These are phyloP conservation scores for Leccinum olivaceoglutinosum DNA, from an alignment of 1,284 basidiomycete genomes.

Conservation along the genomic window DNA sequence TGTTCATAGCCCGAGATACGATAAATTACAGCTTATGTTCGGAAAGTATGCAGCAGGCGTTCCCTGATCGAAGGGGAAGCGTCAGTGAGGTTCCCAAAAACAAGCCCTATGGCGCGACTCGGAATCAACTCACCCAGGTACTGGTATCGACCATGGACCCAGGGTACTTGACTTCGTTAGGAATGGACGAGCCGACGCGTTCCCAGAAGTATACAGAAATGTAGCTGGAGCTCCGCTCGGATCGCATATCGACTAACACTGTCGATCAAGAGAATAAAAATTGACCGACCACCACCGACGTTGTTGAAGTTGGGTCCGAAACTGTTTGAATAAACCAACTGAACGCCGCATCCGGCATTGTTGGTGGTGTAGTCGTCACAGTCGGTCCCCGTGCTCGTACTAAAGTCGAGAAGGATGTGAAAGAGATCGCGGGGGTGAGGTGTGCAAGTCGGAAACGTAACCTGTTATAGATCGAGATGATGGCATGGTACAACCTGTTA, in stretches of 20 bases:
- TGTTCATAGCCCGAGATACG: slow-evolving; percentile 21
- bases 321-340: slow-evolving; percentile 37
- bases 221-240: slow-evolving; percentile 13
- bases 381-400: slow-evolving; percentile 35
- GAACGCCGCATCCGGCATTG: slow-evolving; percentile 64
- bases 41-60: slow-evolving; percentile 20
- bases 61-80: slow-evolving; percentile 11
- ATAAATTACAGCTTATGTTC: slow-evolving; percentile 5
- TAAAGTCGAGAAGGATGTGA: slow-evolving; percentile 17
- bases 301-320: slow-evolving; percentile 59
- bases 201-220: slow-evolving; percentile 26
- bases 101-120: too few relatives aligned
- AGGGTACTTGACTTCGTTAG: slow-evolving; percentile 9
- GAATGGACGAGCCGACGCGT: slow-evolving; percentile 14
- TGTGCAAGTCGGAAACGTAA: slow-evolving; percentile 28
- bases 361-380: slow-evolving; percentile 52
- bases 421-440: neutral
- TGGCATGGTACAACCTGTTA: slow-evolving; percentile 59
- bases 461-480: slow-evolving; percentile 42
- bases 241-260: slow-evolving; percentile 12
- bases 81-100: neutral
- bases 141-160: too few relatives aligned
- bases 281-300: slow-evolving; percentile 55
- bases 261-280: neutral
- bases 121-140: neutral